Conservation (phyloP, 371 early-diverging fungal genomes). For the Mortierella sp. region DNA sequence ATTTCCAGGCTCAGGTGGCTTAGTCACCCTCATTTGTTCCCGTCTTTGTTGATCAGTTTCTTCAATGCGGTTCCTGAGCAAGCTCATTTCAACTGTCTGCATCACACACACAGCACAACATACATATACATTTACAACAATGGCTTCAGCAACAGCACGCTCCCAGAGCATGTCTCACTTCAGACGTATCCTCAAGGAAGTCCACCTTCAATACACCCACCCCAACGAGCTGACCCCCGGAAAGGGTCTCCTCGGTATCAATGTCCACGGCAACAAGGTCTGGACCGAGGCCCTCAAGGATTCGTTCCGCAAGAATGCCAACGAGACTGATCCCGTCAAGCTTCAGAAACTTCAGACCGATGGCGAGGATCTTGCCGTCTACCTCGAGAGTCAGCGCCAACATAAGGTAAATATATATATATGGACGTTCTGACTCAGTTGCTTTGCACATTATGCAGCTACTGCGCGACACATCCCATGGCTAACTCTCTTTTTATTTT, state of each 20-base stretch:
- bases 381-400: slow-evolving; percentile 51
- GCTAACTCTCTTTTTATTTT: not conserved
- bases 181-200: slow-evolving; percentile 51
- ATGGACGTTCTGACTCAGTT: not conserved
- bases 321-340: slow-evolving; percentile 43
- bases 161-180: slow-evolving; percentile 48
- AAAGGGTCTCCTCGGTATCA: slow-evolving; percentile 50
- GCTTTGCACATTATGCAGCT: not conserved
- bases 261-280: slow-evolving; percentile 50
- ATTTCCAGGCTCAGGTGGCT: not conserved
- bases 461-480: not conserved
- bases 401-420: slow-evolving; percentile 57
- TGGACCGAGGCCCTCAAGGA: slow-evolving; percentile 57
- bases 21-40: not conserved
- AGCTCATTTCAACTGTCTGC: not conserved
- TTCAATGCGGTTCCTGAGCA: not conserved
- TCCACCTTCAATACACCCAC: slow-evolving; percentile 56
- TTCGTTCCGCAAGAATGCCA: slow-evolving; percentile 39
- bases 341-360: slow-evolving; percentile 45
- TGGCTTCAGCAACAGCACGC: slow-evolving; percentile 27
- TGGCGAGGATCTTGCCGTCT: slow-evolving; percentile 42
- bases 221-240: slow-evolving; percentile 41
- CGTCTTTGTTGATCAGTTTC: slow-evolving; percentile 1
- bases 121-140: slow-evolving; percentile 17
- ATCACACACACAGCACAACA: not conserved